phyloP scores from a whole-genome alignment of 2,329 filamentous ascomycete genomes.

The Neophaeococcomyces mojaviensis region DNA sequence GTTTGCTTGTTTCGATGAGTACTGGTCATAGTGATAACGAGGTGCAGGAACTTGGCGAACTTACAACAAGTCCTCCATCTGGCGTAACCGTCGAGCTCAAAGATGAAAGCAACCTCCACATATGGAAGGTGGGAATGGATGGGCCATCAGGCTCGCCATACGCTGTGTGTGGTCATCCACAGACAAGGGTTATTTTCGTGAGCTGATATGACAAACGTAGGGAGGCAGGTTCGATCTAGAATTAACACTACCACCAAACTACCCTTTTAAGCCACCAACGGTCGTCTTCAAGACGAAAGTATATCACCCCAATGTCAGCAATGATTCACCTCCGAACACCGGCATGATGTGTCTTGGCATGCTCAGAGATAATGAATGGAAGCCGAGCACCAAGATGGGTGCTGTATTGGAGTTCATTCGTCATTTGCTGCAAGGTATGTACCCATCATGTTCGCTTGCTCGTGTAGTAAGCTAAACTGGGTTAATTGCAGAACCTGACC shows the following conservation, averaged over 20 bases:
- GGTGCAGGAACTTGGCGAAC: constrained; percentile 55
- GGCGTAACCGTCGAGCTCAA: constrained; percentile 51
- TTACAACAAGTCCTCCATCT: constrained; percentile 47
- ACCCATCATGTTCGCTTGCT: background rate
- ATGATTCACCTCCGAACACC: constrained; percentile 36
- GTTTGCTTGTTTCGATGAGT: constrained; percentile 21
- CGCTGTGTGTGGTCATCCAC: constrained; percentile 42
- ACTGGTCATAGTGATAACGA: background rate
- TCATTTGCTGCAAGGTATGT: constrained; percentile 50
- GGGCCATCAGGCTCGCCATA: constrained; percentile 60
- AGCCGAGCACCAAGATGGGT: constrained; percentile 70
- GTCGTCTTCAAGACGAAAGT: constrained; percentile 80
- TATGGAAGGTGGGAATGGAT: constrained; percentile 61
- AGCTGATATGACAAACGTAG: constrained; percentile 28
- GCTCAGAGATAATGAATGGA: constrained; percentile 83
- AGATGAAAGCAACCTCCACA: constrained; percentile 58
- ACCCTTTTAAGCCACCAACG: constrained; percentile 81
- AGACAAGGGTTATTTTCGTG: background rate
- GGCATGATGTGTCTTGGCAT: constrained; percentile 80
- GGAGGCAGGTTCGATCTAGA: constrained; percentile 68
- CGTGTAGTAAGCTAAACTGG: background rate
- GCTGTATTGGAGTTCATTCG: constrained; percentile 71
- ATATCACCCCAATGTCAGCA: constrained; percentile 80
- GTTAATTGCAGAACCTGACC: constrained; percentile 59
- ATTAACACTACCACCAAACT: constrained; percentile 67